A percentile compares a stretch with the other conserved stretches of the same genome.
Conservation (phyloP, 495 filamentous ascomycete species). For the Tuber indicum region DNA sequence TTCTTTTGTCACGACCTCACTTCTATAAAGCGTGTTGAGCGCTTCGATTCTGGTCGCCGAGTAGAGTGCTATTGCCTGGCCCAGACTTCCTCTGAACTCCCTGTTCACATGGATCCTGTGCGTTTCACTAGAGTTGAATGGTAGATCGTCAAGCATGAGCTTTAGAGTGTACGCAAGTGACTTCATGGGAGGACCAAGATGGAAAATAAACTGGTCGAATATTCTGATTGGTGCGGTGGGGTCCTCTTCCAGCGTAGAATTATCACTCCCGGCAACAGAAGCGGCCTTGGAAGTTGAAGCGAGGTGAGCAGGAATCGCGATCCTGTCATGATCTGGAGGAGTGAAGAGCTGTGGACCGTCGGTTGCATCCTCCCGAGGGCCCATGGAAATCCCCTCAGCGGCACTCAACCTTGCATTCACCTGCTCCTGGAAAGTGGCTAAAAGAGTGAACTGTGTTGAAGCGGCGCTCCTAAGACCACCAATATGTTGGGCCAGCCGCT, state of each 20-base stretch:
- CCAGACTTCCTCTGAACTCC: conserved; percentile 68
- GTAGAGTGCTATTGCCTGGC: conserved; percentile 72
- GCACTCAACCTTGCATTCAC: background rate
- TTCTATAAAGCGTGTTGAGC: conserved; percentile 68
- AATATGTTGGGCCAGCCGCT: conserved; percentile 80
- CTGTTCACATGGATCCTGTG: conserved; percentile 61
- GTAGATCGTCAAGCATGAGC: conserved; percentile 79
- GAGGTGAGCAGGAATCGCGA: conserved; percentile 39
- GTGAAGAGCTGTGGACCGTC: conserved; percentile 35
- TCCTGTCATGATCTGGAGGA: conserved; percentile 33
- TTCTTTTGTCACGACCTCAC: conserved; percentile 57
- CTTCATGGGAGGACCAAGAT: conserved; percentile 91
- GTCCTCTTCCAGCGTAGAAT: conserved; percentile 34
- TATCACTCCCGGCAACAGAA: conserved; percentile 6
- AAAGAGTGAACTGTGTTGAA: conserved; percentile 74
- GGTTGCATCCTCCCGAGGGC: conserved; percentile 18
- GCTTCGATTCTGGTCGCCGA: conserved; percentile 65
- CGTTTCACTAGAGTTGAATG: conserved; percentile 52
- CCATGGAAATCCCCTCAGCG: conserved; percentile 6
- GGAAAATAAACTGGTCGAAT: conserved; percentile 76
- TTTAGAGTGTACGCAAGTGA: conserved; percentile 84
- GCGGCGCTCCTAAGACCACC: conserved; percentile 88
- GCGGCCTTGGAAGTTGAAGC: conserved; percentile 41
- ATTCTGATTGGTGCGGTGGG: conserved; percentile 58
- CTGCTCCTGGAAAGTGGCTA: conserved; percentile 43